phyloP scores from a whole-genome alignment of 2,329 filamentous ascomycete species.

The Intubia oerlemansii region DNA sequence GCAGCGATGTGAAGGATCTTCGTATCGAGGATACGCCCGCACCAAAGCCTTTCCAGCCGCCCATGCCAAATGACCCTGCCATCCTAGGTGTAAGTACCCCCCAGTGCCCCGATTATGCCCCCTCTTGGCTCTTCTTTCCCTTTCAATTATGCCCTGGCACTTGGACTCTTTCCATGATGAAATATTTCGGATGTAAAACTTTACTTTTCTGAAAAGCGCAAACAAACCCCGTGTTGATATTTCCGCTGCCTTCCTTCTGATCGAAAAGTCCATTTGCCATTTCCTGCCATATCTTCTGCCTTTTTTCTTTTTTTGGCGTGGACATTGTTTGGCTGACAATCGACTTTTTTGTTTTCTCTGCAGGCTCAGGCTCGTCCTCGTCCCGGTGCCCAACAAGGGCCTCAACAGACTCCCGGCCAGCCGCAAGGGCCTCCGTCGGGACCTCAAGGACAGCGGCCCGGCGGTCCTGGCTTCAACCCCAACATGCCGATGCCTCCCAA shows the following conservation, averaged over 20 bases:
- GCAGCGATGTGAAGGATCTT: constrained; percentile 95
- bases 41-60: constrained; percentile 51
- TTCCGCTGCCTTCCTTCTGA: constrained; percentile 99
- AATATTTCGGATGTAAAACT: constrained; percentile 91
- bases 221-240: constrained; percentile 75
- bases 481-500: constrained; percentile 12
- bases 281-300: neutral
- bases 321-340: no score
- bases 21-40: constrained; percentile 71
- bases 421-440: constrained; percentile 9
- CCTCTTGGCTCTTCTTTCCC: no score
- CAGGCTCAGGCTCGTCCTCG: constrained; percentile 20
- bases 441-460: no score
- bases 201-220: constrained; percentile 77
- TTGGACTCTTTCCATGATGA: constrained; percentile 45
- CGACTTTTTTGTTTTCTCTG: no score
- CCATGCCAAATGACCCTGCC: constrained; percentile 82
- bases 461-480: constrained; percentile 11
- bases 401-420: constrained; percentile 16
- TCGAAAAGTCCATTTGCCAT: constrained; percentile 12
- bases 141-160: constrained; percentile 2
- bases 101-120: no score
- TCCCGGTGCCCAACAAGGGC: constrained; percentile 10
- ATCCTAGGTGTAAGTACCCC: constrained; percentile 89
- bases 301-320: neutral